Evolutionary conservation across 2,329 filamentous ascomycete species (phyloP).

Genomic region (Cladorrhinum sp.): DNA sequence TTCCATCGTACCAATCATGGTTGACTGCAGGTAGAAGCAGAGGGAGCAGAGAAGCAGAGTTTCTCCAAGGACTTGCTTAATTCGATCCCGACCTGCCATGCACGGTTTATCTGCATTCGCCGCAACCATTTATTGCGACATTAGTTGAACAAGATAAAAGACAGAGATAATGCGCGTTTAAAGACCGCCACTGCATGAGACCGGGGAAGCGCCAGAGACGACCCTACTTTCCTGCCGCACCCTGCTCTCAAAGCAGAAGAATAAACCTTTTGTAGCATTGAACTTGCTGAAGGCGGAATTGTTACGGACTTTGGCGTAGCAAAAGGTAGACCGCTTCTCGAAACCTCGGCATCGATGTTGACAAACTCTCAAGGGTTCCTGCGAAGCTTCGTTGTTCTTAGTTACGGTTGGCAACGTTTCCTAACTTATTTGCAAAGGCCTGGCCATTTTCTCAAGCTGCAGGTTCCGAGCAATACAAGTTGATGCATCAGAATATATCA

Average conservation of each 20-base stretch:
- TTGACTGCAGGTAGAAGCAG: not conserved
- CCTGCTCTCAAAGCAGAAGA: not conserved
- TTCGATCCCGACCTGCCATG: constrained; percentile 3
- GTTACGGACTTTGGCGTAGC: not conserved
- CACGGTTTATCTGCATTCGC: not conserved
- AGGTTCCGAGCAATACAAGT: not conserved
- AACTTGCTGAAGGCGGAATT: not conserved
- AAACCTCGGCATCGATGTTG: not conserved
- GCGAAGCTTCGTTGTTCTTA: not conserved
- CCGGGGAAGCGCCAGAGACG: not conserved
- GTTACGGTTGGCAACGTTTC: not conserved
- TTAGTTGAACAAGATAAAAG: not conserved
- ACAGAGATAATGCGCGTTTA: not conserved
- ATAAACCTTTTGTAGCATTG: not conserved
- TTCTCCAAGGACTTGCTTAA: not conserved
- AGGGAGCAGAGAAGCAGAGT: not conserved
- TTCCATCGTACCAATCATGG: not conserved
- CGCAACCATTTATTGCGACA: not conserved
- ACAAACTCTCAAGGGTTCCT: not conserved
- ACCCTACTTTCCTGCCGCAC: not conserved
- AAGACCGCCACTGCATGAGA: not conserved
- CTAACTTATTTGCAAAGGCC: not conserved
- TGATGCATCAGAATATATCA: too few species aligned
- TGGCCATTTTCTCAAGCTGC: not conserved
- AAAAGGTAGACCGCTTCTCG: not conserved